Base-by-base conservation (phyloP, 148 eudicot genomes). In the Camellia lanceoleosa region DNA sequence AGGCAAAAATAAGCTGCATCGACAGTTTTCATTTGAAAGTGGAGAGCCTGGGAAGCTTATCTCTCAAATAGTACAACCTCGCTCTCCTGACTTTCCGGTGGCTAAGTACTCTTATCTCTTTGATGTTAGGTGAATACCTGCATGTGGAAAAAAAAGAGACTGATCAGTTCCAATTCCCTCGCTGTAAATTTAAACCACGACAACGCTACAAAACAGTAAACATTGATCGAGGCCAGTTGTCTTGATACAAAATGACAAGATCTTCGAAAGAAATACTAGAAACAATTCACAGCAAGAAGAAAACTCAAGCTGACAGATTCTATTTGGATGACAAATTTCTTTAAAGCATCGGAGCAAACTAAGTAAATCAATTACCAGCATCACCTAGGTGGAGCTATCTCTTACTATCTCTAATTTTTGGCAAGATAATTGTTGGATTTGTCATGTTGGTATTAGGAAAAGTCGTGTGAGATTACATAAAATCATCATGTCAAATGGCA, bases 41-140 rank as follows among this genome's bases (percentile, higher is more conserved):
- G 59, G 94, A 94, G 46, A 94, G 83, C 87, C 95, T 88, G 65
- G 98, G 99, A 76, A 97, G 99, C 89, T 94, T 97, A 77, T 97
- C 95, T 81, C 99, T 84, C 81, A 97, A 86, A 77, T 94, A 97
- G 86, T 94, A 97, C 83, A 97, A 64, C 84, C 89, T 85, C 19
- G 99, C 98, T 83, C 97, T 90, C 68, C 99, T 88, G 55, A 97
- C 99, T 87, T 94, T 97, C 89, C 92, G 78, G 89, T 92, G 98
- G 78, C 55, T 79, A 9, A 94, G 76, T 47, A 97, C 94, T 84
- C 84, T 89, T 8, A 97, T 90, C 84, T 97, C 98, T 81, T 91
- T 94, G 83, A 97, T 86, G 71, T 85, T 86, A 18, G 98, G 99
- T 6, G 99, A 94, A 87, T 97, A 97, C 87, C 99, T 97, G 79